Evolutionary conservation across 192 early-diverging fungal species (phyloP).

Genomic region (Linnemannia elongata): DNA sequence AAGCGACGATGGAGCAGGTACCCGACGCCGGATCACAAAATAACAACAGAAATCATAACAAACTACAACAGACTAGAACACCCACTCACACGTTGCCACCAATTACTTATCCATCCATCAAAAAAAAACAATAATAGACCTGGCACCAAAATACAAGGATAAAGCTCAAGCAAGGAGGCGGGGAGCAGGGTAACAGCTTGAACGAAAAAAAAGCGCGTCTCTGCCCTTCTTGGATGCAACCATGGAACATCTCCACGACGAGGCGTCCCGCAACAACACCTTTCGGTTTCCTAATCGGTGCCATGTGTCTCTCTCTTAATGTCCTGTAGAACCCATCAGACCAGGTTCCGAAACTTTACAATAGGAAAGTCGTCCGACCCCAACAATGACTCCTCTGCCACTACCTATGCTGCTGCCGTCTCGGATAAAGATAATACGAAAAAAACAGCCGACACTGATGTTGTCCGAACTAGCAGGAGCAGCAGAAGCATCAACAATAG

Average conservation of each 20-base stretch:
- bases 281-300: background rate
- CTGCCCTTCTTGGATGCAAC: background rate
- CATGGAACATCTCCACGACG: background rate
- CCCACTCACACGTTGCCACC: background rate
- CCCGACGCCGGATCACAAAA: background rate
- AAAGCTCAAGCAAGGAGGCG: conserved; percentile 45
- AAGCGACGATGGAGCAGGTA: background rate
- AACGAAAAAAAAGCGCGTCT: background rate
- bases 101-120: background rate
- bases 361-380: conserved; percentile 8
- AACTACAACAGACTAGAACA: background rate
- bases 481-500: background rate
- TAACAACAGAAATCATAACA: background rate
- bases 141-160: conserved; percentile 39
- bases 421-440: background rate
- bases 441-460: background rate
- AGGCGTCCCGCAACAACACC: background rate
- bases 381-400: background rate
- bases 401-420: background rate
- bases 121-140: conserved; percentile 2
- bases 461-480: background rate
- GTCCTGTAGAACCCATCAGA: conserved; percentile 38
- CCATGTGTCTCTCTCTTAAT: background rate
- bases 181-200: conserved; percentile 31
- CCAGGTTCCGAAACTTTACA: conserved; percentile 44